Percentiles rank a stretch among this genome's conserved stretches.
These are phyloP conservation scores for Mycena albidolilacea DNA, from an alignment of 768 basidiomycete species.

Conservation along the genomic window DNA sequence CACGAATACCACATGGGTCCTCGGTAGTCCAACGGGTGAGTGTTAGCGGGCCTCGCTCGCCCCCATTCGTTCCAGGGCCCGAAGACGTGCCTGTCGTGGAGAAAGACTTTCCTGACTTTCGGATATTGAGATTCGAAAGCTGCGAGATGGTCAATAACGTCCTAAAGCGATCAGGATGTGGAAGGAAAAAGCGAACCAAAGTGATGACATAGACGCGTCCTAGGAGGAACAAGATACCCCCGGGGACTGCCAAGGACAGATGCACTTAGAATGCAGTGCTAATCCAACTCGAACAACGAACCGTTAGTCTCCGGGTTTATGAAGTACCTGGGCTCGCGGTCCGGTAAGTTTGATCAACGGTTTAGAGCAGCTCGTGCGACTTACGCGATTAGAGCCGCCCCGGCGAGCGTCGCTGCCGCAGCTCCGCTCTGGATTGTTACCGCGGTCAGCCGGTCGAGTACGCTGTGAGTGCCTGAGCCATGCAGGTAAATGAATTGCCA, in stretches of 20 bases:
- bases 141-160: too few species aligned
- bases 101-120: not conserved
- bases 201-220: constrained; percentile 2
- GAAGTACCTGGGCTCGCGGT: not conserved
- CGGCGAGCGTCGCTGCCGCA: not conserved
- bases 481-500: too few species aligned
- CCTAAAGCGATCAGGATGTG: too few species aligned
- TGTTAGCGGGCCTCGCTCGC: not conserved
- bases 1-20: not conserved
- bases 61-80: not conserved
- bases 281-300: not conserved
- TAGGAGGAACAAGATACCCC: not conserved
- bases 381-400: not conserved
- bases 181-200: not conserved
- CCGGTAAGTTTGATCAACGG: not conserved
- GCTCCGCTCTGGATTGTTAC: not conserved
- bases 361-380: not conserved
- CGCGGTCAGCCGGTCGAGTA: too few species aligned
- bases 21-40: not conserved
- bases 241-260: constrained; percentile 1
- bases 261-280: not conserved
- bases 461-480: too few species aligned
- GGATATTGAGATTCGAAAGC: not conserved
- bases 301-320: not conserved
- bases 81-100: not conserved